Conservation (phyloP, 2,329 filamentous ascomycete species). For the Thielaviopsis euricoi region DNA sequence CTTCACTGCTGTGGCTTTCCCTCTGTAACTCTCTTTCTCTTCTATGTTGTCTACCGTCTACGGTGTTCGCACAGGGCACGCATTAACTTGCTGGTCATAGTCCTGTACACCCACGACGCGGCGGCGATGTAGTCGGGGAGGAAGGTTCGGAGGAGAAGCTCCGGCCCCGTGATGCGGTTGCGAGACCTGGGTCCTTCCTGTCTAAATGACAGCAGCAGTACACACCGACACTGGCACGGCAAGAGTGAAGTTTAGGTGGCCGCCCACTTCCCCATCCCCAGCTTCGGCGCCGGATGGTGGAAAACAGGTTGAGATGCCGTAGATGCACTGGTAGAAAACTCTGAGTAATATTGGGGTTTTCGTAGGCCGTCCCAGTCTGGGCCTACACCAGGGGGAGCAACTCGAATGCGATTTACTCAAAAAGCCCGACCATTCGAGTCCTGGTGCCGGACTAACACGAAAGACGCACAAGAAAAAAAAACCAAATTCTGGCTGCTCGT, state of each 20-base stretch:
- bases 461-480: not conserved
- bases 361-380: not conserved
- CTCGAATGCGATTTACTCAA: not conserved
- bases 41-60: too few species aligned
- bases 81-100: constrained; percentile 7
- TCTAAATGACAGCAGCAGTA: too few species aligned
- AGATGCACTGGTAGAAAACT: constrained; percentile 5
- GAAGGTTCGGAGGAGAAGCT: too few species aligned
- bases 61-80: not conserved
- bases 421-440: constrained; percentile 1
- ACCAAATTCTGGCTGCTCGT: not conserved
- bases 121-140: not conserved
- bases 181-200: too few species aligned
- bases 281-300: too few species aligned
- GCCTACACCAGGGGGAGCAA: not conserved
- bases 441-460: not conserved
- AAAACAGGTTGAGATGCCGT: not conserved
- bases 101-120: not conserved
- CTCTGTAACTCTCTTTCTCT: too few species aligned
- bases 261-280: too few species aligned
- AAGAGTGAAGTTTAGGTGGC: too few species aligned
- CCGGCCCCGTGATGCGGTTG: too few species aligned
- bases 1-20: not conserved
- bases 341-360: not conserved
- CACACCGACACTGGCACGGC: too few species aligned